phyloP scores from a whole-genome alignment of 345 rosid genomes.

The Anastatica hierochuntica region DNA sequence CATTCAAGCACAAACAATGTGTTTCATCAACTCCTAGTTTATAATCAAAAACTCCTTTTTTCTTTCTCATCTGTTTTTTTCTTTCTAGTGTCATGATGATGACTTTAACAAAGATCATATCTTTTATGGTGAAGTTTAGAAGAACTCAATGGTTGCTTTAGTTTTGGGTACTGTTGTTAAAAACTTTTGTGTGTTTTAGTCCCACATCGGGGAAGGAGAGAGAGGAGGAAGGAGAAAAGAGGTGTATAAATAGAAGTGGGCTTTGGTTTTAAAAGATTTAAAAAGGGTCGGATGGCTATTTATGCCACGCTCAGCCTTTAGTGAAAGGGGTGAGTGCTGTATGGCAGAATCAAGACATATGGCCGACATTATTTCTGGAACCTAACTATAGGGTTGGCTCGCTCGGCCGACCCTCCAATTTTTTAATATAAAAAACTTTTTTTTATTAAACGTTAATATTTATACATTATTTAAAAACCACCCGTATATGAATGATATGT shows the following conservation, averaged over 20 bases:
- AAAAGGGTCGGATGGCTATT: conserved; percentile 96
- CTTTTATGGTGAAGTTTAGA: too few relatives aligned
- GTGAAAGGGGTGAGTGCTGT: conserved; percentile 51
- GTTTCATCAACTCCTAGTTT: conserved; percentile 52
- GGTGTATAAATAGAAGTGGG: neutral
- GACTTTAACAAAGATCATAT: too few relatives aligned
- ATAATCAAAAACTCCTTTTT: too few relatives aligned
- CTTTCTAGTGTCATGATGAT: too few relatives aligned
- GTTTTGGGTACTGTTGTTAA: too few relatives aligned
- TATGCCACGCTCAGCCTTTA: conserved; percentile 48
- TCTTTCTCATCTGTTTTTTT: too few relatives aligned
- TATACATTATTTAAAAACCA: too few relatives aligned
- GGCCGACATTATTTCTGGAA: conserved; percentile 83
- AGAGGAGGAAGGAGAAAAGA: neutral
- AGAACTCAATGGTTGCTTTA: too few relatives aligned
- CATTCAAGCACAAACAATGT: conserved; percentile 74
- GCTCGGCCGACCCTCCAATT: conserved; percentile 64
- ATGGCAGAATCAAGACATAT: conserved; percentile 83
- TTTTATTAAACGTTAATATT: too few relatives aligned
- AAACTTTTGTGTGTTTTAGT: conserved; percentile 3
- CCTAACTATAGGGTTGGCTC: conserved; percentile 46
- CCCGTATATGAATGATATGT: too few relatives aligned
- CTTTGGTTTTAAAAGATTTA: rapidly evolving
- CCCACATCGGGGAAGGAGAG: conserved; percentile 22
- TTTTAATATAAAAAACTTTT: neutral